phyloP scores from a whole-genome alignment of 352 stramenopile species.

The Phytophthora constricta region DNA sequence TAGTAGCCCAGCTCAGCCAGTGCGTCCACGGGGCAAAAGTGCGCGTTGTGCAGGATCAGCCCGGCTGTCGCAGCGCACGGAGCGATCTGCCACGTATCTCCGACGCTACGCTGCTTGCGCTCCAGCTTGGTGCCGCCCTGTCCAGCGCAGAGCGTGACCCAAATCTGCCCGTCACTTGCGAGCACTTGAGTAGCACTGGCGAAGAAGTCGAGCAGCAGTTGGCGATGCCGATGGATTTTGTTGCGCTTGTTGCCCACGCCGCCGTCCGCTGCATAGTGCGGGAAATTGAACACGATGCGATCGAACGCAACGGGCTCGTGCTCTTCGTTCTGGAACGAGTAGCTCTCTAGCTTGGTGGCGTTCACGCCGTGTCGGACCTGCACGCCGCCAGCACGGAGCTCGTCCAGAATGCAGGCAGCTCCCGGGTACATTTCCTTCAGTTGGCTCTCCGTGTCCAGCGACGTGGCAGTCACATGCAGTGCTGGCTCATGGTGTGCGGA shows the following conservation, averaged over 20 bases:
- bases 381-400: constrained; percentile 58
- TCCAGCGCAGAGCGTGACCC: constrained; percentile 82
- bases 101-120: constrained; percentile 56
- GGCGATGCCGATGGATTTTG: constrained; percentile 85
- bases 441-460: constrained; percentile 69
- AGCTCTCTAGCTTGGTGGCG: constrained; percentile 66
- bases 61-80: constrained; percentile 62
- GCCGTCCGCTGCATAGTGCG: constrained; percentile 79
- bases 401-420: constrained; percentile 52
- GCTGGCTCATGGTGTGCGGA: constrained; percentile 3
- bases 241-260: constrained; percentile 65
- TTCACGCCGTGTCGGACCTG: constrained; percentile 75
- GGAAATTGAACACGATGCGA: constrained; percentile 89
- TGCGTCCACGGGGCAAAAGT: constrained; percentile 66
- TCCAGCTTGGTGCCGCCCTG: constrained; percentile 83
- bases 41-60: constrained; percentile 66
- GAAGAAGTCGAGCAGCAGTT: constrained; percentile 84
- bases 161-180: constrained; percentile 64
- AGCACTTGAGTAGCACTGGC: constrained; percentile 64
- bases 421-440: constrained; percentile 82
- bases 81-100: constrained; percentile 86
- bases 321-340: constrained; percentile 21
- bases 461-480: constrained; percentile 64
- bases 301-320: constrained; percentile 42
- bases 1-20: constrained; percentile 76